Evolutionary conservation across 108 stramenopile genomes (phyloP).

Genomic region (Conticribra guillardii): DNA sequence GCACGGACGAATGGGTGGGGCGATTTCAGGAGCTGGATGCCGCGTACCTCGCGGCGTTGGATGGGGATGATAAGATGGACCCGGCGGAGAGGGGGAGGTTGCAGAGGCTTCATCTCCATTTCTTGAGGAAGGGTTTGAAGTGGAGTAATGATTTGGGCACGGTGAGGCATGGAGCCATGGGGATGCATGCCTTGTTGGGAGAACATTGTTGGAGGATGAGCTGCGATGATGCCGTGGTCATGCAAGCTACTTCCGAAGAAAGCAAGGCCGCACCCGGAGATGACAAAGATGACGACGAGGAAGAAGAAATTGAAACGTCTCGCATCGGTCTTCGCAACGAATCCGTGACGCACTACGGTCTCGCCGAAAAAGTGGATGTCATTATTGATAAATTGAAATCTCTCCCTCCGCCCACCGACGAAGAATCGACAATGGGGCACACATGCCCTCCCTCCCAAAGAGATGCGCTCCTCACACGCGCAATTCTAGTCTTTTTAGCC

Average conservation of each 20-base stretch:
- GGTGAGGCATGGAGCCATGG: constrained; percentile 59
- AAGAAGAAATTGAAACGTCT: constrained; percentile 64
- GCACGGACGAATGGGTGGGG: constrained; percentile 63
- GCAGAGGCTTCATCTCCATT: constrained; percentile 75
- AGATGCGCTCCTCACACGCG: constrained; percentile 83
- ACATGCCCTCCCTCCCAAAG: constrained; percentile 76
- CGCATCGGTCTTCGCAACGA: constrained; percentile 65
- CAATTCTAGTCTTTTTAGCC: constrained; percentile 68
- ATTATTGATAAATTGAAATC: constrained; percentile 71
- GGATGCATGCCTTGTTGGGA: constrained; percentile 67
- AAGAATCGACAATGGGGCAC: constrained; percentile 68
- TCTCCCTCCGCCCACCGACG: constrained; percentile 72
- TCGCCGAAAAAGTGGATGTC: constrained; percentile 69
- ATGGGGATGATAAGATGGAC: constrained; percentile 40
- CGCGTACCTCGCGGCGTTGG: constrained; percentile 67
- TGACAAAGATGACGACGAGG: constrained; percentile 43
- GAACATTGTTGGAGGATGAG: constrained; percentile 72
- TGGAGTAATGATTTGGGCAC: constrained; percentile 81
- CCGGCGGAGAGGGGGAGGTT: constrained; percentile 62
- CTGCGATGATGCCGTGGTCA: constrained; percentile 43
- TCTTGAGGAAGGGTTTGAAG: constrained; percentile 60
- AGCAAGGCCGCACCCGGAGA: constrained; percentile 5
- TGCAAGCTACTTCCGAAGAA: constrained; percentile 18
- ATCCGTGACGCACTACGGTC: constrained; percentile 75
- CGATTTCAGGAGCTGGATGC: constrained; percentile 56